phyloP scores from a whole-genome alignment of 768 basidiomycete genomes.

The Hortiboletus campestris region DNA sequence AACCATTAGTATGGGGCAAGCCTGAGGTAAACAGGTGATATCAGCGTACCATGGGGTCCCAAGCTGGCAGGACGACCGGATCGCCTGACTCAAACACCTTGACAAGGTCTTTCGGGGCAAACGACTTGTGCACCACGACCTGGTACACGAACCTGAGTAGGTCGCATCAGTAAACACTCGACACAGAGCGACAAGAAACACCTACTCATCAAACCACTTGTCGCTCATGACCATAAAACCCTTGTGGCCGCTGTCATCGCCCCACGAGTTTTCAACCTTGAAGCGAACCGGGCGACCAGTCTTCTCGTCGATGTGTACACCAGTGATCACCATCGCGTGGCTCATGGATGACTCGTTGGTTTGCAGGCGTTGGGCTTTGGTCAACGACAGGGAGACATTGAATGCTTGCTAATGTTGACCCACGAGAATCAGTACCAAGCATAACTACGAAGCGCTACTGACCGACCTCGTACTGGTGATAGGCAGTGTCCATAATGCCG shows the following conservation, averaged over 20 bases:
- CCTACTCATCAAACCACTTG: constrained; percentile 88
- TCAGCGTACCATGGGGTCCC: constrained; percentile 55
- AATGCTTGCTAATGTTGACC: constrained; percentile 61
- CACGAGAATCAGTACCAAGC: constrained; percentile 2
- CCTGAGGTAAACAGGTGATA: background rate
- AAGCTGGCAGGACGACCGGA: constrained; percentile 70
- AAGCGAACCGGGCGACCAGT: constrained; percentile 79
- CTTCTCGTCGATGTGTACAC: constrained; percentile 76
- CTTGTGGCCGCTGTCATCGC: constrained; percentile 68
- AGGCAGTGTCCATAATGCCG: constrained; percentile 85
- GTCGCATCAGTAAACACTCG: background rate
- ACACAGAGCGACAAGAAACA: constrained; percentile 10
- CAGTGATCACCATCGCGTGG: constrained; percentile 86
- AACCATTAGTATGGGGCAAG: background rate
- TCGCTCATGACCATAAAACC: constrained; percentile 94
- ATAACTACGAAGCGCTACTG: background rate
- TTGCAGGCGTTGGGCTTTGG: constrained; percentile 82
- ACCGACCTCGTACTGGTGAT: constrained; percentile 77
- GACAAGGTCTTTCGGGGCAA: constrained; percentile 80
- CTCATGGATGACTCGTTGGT: constrained; percentile 90
- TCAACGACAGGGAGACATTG: constrained; percentile 73
- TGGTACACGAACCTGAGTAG: constrained; percentile 80
- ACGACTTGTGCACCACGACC: constrained; percentile 78
- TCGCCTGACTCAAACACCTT: constrained; percentile 73
- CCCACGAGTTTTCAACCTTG: constrained; percentile 98